Evolutionary conservation across 225 moss, liverwort and hornwort species (phyloP), one percentile per base, ranked within the genome.

Genomic region (Pseudisothecium myosuroides): DNA sequence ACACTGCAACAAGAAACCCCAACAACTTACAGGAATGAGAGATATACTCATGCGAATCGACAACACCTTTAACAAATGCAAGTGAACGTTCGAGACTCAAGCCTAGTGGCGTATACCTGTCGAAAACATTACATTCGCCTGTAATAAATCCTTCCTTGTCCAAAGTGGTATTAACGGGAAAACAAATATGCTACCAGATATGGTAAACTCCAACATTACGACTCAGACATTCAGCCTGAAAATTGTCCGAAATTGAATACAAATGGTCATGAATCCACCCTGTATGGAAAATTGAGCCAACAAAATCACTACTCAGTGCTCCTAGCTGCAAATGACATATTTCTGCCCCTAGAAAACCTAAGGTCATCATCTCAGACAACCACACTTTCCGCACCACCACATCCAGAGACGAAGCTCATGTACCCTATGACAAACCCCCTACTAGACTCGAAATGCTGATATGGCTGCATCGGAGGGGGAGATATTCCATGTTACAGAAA

Each of bases 381-480:
- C 45, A 27, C 52, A 65, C 39, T 60, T 72, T 41, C 72, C 91
- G 64, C 88, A 92, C 91, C 88, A 95, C 93, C 65, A 90, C 95
- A 91, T 82, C 96, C 96, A 60, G 93, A 96, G 90, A 96, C 93
- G 76, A 96, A 95, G 84, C 95, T 96, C 67, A 96, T 93, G 84
- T 94, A 98, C 72, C 94, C 93, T 85, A 92, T 79, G 61, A 96
- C 96, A 65, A 85, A 49, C 73, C 79, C 86, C 88, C 90, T 9
- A 65, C 86, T 82, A 75, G 87, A 86, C 64, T 88, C 90, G 71
- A 84, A 61, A 80, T 77, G 18, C 36, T 7, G 85, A 74, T 41
- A 77, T n/a, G 85, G n/a, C 81, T 80, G 87, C 73, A 47, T 66
- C 15, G 47, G 47, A 82, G 64, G 37, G 69, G 65, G 34, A 63